phyloP scores from a whole-genome alignment of 371 early-diverging fungal species.

The Mortierella sp. region DNA sequence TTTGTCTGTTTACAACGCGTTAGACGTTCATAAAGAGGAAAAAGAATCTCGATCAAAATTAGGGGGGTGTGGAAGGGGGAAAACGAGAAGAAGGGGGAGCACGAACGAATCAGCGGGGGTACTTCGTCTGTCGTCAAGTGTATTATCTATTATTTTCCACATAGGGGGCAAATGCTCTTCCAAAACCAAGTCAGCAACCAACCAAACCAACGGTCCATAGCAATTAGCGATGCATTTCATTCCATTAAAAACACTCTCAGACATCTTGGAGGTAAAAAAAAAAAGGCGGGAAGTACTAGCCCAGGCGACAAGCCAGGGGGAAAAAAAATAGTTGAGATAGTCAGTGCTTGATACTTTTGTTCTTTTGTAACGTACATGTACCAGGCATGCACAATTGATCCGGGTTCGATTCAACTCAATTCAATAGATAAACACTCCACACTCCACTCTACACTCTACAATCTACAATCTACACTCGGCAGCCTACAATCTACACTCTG shows the following conservation, averaged over 20 bases:
- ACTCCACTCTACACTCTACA: too few relatives aligned
- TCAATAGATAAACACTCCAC: too few relatives aligned
- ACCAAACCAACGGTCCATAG: background rate
- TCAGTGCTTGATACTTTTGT: background rate
- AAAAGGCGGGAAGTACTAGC: background rate
- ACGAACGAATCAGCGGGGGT: background rate
- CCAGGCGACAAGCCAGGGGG: too few relatives aligned
- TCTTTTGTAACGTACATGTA: background rate
- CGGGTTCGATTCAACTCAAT: too few relatives aligned
- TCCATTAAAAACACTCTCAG: background rate
- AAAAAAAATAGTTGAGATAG: too few relatives aligned
- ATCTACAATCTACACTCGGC: too few relatives aligned
- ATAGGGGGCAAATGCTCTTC: background rate
- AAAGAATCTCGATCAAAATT: background rate
- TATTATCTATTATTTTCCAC: background rate
- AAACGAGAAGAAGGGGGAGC: background rate
- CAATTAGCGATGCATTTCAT: slow-evolving; percentile 2
- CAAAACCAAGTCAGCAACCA: background rate
- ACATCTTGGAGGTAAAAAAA: background rate
- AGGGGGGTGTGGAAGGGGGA: background rate
- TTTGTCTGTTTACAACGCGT: background rate
- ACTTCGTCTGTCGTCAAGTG: too few relatives aligned
- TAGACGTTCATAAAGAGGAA: background rate
- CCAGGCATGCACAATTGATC: too few relatives aligned
- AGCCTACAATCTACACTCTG: too few relatives aligned